Base-by-base conservation (phyloP, 768 basidiomycete species). In the Leccinum sublutescens region DNA sequence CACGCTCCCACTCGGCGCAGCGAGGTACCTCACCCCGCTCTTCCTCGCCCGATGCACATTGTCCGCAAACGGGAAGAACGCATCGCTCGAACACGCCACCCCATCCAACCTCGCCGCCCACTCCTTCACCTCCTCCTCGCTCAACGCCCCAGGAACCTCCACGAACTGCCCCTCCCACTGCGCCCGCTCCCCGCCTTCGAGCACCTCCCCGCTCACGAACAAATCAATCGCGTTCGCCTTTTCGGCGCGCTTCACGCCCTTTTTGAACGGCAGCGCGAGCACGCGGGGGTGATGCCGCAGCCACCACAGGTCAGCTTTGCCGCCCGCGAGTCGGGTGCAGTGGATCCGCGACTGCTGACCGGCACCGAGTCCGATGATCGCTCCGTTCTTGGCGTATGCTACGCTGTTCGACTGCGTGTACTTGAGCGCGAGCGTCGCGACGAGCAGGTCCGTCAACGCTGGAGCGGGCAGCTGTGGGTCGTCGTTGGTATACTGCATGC, bases 321-420 rank as follows among this genome's bases (percentile, higher is more conserved):
- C 85, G 3, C 97, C 97, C 3, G 97, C 97, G 49, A 99, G 87
- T 31, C 97, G 91, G 15, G 97, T 99, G 78, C 97, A 99, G 79
- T 99, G 97, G 70, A 99, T 99, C 45, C 97, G 91, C 5, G 96
- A 98, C 72, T 98, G 97, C 70, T 98, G 97, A 12, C 96, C 97
- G 0, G 97, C 97, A 34, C 97, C 97, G 50, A 98, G 88, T 50
- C 96, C 97, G 66, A 99, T 83, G 72, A 96, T 89, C 15, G 95
- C 86, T 12, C 97, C 97, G 68, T 86, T 88, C 67, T 86, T 88
- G 1, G 95, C 93, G 71, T 97, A 99, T 31, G 96, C 89, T 54
- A 99, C 97, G 62, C 93, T 95, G 82, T 99, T 98, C 52, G 97
- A 99, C 74, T 98, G 97, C 1, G 97, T 99, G 81, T 98, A 99